Evolutionary conservation across 352 stramenopile genomes (phyloP).

Genomic region (Halophytophthora polymorphica): DNA sequence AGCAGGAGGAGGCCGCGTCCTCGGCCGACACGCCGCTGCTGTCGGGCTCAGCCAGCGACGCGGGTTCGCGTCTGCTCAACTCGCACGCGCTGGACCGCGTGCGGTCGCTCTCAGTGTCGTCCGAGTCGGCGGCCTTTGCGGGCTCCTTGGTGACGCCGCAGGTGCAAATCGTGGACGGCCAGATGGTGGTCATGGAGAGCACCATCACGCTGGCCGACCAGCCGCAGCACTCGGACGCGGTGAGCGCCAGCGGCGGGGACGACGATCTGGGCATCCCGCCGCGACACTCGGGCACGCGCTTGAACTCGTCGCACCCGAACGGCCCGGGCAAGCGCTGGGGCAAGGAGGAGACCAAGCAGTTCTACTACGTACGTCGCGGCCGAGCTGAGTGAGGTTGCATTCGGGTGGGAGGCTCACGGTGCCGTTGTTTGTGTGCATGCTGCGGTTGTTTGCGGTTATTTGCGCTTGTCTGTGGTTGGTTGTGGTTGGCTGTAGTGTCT

Average conservation of each 20-base stretch:
- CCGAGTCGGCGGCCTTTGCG: constrained; percentile 55
- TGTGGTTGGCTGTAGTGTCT: constrained; percentile 46
- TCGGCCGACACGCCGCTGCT: constrained; percentile 23
- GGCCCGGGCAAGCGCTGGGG: constrained; percentile 59
- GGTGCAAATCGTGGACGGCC: constrained; percentile 82
- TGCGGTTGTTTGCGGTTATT: not conserved
- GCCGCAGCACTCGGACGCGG: constrained; percentile 25
- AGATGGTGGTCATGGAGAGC: constrained; percentile 77
- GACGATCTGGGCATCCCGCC: constrained; percentile 25
- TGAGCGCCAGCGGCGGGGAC: constrained; percentile 29
- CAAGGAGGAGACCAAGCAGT: constrained; percentile 86
- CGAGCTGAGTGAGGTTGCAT: not conserved
- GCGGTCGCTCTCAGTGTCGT: constrained; percentile 60
- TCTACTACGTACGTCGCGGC: constrained; percentile 69
- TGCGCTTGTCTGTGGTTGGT: no score
- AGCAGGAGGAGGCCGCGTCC: constrained; percentile 44
- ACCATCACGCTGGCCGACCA: constrained; percentile 66
- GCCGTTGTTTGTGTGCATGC: not conserved
- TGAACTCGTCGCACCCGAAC: constrained; percentile 38
- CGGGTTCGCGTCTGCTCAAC: constrained; percentile 31
- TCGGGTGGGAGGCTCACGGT: constrained; percentile 1
- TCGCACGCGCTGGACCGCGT: constrained; percentile 44
- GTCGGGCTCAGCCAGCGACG: constrained; percentile 4
- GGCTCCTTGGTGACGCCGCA: constrained; percentile 70
- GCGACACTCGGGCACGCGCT: constrained; percentile 33